These are phyloP conservation scores for Crucibulum parvulum DNA, from an alignment of 1,284 basidiomycete species.

Conservation along the genomic window DNA sequence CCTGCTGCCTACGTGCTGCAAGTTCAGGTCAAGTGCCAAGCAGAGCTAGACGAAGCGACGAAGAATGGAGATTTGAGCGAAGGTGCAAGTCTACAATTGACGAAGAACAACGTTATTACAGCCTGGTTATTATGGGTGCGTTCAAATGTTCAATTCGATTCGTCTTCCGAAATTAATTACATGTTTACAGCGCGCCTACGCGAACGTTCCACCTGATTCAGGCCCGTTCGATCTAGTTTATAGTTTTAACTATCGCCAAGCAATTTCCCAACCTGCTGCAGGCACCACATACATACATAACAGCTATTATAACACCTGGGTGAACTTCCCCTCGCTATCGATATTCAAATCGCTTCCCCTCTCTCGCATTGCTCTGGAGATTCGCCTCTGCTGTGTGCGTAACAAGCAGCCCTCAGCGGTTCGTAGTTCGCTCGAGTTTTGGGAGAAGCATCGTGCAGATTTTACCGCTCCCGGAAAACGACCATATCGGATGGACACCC, in stretches of 20 bases:
- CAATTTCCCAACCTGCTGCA: background rate
- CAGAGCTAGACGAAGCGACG: background rate
- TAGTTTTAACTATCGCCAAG: background rate
- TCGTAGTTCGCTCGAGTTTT: background rate
- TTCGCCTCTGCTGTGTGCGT: background rate
- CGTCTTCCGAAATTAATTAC: background rate
- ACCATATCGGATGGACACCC: background rate
- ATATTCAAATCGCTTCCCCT: background rate
- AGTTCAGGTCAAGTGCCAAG: background rate
- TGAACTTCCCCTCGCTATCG: background rate
- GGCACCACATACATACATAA: background rate
- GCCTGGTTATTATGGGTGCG: background rate
- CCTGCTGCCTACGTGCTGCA: background rate
- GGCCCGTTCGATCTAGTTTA: background rate
- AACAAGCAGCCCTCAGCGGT: background rate
- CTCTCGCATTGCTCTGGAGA: background rate
- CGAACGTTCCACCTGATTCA: background rate
- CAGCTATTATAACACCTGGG: background rate
- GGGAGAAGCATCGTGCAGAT: background rate
- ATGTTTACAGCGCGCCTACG: background rate
- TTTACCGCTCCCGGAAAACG: background rate
- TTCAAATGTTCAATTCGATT: background rate
- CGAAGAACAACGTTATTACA: background rate
- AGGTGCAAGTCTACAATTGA: background rate
- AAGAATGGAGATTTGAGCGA: background rate